Evolutionary conservation across 345 rosid genomes (phyloP), one percentile per base, ranked within the genome.

Genomic region (Dipteronia dyeriana): DNA sequence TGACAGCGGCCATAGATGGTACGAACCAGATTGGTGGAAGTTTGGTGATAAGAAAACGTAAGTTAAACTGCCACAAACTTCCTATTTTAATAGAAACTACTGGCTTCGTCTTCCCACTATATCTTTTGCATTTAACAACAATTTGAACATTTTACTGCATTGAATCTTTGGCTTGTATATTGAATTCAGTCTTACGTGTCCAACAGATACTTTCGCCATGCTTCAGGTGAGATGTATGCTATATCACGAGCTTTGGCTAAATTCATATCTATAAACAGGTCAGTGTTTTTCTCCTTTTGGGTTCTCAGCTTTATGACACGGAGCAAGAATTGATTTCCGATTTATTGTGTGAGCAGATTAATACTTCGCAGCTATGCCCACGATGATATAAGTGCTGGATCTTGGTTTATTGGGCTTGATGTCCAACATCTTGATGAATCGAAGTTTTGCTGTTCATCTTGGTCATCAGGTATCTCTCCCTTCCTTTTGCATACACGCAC

Each of bases 11-110:
- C 87, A 82, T 75, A 89, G 83, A 86, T 92, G 97, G 97, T 88
- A 87, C 79, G 97, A 92, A 76, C 95, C 94, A 75, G 95, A 94
- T 43, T 92, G 99, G 98, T 96, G 99, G 99, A 96, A 94, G 82
- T 96, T 96, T 31, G 94, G 97, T 13, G 91, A 88, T 86, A 85
- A 84, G 81, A 92, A 90, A 87, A 82, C 86, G 97, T 91, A 87
- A 86, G 95, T 83, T 61, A 56, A 38, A 66, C 77, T 53, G 34
- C 49, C 17, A 11, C 31, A 29, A 65, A 45, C 13, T 10, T 68
- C 12, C 8, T 26, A 47, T 23, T 41, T 19, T 45, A 26, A 54
- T 64, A 19, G 29, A 45, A 62, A 17, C 19, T 57, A 22, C 26
- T 38, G n/a, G 23, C 25, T 14, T 41, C 14, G 17, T 4, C 59